phyloP scores from a whole-genome alignment of 768 basidiomycete species.

The Tricholoma terreum region DNA sequence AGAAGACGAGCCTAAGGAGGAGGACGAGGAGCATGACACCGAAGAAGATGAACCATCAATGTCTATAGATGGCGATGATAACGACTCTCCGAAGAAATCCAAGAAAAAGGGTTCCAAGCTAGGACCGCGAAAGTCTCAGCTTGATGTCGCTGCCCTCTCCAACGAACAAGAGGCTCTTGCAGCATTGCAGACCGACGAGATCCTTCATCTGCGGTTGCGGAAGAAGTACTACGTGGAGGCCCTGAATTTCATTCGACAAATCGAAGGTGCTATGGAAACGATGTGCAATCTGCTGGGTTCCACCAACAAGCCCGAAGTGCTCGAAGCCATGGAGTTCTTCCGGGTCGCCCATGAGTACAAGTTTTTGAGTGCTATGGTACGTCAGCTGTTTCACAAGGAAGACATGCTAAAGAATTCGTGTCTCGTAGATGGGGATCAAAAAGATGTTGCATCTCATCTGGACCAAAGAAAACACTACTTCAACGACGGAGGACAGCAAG shows the following conservation, averaged over 20 bases:
- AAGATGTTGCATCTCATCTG: conserved; percentile 97
- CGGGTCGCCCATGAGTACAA: conserved; percentile 76
- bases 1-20: conserved; percentile 32
- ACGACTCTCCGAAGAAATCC: conserved; percentile 35
- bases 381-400: neutral
- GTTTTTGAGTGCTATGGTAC: conserved; percentile 72
- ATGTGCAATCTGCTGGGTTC: conserved; percentile 81
- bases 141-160: conserved; percentile 64
- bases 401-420: conserved; percentile 6
- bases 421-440: conserved; percentile 74
- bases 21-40: conserved; percentile 37
- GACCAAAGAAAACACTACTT: conserved; percentile 86
- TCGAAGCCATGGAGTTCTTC: conserved; percentile 91
- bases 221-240: conserved; percentile 89
- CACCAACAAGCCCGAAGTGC: conserved; percentile 78
- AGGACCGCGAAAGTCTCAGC: conserved; percentile 62
- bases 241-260: conserved; percentile 68
- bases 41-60: conserved; percentile 28
- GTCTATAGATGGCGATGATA: conserved; percentile 39
- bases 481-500: conserved; percentile 57
- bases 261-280: conserved; percentile 62
- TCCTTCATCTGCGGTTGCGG: conserved; percentile 63
- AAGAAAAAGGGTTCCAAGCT: conserved; percentile 45
- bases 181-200: conserved; percentile 61
- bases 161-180: conserved; percentile 72